These are phyloP conservation scores for Boletus reticuloceps DNA, from an alignment of 768 basidiomycete species.

Conservation along the genomic window DNA sequence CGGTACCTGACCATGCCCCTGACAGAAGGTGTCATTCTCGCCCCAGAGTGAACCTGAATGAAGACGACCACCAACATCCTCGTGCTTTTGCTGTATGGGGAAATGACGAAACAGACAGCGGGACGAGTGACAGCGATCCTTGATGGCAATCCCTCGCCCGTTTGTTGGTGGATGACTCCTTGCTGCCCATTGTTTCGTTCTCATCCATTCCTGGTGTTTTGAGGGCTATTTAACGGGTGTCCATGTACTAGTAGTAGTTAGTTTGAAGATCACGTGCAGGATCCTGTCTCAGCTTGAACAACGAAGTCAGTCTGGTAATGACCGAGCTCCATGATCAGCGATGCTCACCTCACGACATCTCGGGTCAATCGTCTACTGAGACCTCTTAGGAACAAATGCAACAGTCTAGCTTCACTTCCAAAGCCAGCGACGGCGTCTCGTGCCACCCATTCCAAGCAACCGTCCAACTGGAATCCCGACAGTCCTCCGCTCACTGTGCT, in stretches of 20 bases:
- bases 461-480: conserved; percentile 18
- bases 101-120: conserved; percentile 85
- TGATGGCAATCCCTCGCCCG: conserved; percentile 12
- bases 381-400: conserved; percentile 48
- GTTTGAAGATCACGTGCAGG: conserved; percentile 13
- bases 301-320: conserved; percentile 10
- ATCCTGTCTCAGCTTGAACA: neutral
- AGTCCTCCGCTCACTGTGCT: conserved; percentile 39
- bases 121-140: conserved; percentile 68
- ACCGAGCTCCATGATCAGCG: conserved; percentile 8
- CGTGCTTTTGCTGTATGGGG: conserved; percentile 85
- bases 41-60: conserved; percentile 11
- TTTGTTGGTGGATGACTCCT: neutral
- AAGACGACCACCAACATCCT: conserved; percentile 30
- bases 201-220: neutral
- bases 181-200: conserved; percentile 1
- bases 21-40: conserved; percentile 16
- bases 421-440: conserved; percentile 16
- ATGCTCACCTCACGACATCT: conserved; percentile 36
- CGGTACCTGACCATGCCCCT: conserved; percentile 37
- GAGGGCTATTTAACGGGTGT: neutral
- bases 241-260: neutral
- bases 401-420: conserved; percentile 31
- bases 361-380: conserved; percentile 45
- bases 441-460: conserved; percentile 15